These are phyloP conservation scores for Colletotrichum brevisporum DNA, from an alignment of 2,329 filamentous ascomycete genomes.

Conservation along the genomic window DNA sequence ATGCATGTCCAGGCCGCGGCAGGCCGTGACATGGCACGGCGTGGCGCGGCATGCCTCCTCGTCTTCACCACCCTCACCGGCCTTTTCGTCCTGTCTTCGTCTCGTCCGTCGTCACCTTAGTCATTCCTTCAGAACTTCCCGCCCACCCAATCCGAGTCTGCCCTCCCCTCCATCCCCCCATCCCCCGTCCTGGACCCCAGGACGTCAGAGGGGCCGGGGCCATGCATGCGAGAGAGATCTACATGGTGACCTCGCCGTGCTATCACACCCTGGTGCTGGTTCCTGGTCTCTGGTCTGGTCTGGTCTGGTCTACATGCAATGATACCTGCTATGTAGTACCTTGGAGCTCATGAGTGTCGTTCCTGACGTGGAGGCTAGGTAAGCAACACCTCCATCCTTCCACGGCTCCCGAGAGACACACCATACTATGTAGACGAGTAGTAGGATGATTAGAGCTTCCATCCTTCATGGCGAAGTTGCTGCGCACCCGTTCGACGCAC, in stretches of 20 bases:
- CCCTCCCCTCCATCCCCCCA: neutral
- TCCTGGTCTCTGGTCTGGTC: constrained; percentile 24
- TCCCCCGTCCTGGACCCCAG: constrained; percentile 31
- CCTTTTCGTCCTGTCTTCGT: constrained; percentile 12
- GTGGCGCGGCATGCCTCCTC: constrained; percentile 36
- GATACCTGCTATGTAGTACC: no score
- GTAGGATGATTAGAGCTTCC: constrained; percentile 3
- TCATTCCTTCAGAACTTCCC: constrained; percentile 27
- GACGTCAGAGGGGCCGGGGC: constrained; percentile 33
- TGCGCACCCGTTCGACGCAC: constrained; percentile 27
- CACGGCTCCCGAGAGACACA: neutral
- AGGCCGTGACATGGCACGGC: constrained; percentile 29
- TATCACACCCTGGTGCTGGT: neutral
- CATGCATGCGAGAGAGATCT: constrained; percentile 17
- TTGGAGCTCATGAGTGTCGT: neutral
- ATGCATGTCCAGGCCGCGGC: constrained; percentile 30
- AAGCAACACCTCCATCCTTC: constrained; percentile 19
- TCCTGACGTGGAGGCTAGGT: constrained; percentile 22
- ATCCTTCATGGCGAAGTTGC: constrained; percentile 28
- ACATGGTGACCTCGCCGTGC: constrained; percentile 1
- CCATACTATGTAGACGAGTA: no score
- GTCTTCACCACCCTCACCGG: neutral
- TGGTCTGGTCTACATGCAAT: no score
- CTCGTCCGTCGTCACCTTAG: constrained; percentile 23
- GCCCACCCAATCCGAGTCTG: constrained; percentile 10